Evolutionary conservation across 2,329 filamentous ascomycete species (phyloP).

Genomic region (Berkeleyomyces rouxiae): DNA sequence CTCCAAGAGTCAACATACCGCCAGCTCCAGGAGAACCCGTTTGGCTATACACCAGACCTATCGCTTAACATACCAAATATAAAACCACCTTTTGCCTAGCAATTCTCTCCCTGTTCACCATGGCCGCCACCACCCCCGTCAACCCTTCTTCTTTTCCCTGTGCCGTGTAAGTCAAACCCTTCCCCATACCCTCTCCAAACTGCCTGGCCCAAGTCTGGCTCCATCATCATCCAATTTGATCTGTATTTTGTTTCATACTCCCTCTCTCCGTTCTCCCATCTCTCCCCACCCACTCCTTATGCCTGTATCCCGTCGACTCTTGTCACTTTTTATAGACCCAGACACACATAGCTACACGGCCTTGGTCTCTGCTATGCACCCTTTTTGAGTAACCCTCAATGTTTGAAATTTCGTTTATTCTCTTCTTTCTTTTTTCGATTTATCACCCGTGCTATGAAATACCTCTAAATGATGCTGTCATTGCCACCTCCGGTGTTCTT

Average conservation of each 20-base stretch:
- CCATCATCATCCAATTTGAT: neutral
- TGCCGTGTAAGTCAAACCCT: constrained; percentile 34
- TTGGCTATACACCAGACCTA: no score
- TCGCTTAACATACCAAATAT: no score
- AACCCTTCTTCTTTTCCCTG: constrained; percentile 37
- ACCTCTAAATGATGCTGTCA: no score
- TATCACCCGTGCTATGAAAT: neutral
- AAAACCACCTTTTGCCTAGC: no score
- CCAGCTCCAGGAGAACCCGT: no score
- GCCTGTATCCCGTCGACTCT: neutral
- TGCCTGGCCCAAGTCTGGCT: neutral
- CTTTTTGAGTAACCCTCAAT: neutral
- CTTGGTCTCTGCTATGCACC: neutral
- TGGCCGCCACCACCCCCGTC: constrained; percentile 19
- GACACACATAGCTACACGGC: no score
- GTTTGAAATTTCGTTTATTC: neutral
- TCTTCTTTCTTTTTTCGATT: neutral
- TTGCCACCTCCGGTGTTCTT: neutral
- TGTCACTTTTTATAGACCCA: neutral
- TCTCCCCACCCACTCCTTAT: constrained; percentile 12
- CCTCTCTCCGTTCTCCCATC: constrained; percentile 10
- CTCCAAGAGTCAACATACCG: no score
- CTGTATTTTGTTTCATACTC: neutral
- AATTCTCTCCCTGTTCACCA: constrained; percentile 17
- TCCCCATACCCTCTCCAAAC: constrained; percentile 15